These are phyloP conservation scores for Alopecurus myosuroides DNA, from an alignment of 176 grass and related monocot species.

Conservation along the genomic window DNA sequence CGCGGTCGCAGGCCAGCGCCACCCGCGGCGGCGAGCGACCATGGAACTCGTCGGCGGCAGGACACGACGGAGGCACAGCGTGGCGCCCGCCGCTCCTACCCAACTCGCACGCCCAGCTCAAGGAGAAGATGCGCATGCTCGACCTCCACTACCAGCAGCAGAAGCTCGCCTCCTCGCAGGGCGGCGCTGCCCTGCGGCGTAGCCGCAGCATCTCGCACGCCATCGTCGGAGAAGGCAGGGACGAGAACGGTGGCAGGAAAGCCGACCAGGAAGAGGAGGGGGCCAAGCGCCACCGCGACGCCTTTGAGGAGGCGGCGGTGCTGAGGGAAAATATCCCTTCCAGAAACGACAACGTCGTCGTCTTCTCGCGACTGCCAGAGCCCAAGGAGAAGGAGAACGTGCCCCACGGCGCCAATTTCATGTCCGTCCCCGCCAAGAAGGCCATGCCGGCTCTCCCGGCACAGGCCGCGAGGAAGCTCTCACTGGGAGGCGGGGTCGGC, in stretches of 20 bases:
- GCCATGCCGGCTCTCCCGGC: not conserved
- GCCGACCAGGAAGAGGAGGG: not conserved
- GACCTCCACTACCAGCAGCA: conserved; percentile 69
- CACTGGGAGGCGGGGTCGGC: conserved; percentile 50
- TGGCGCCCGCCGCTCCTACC: not conserved
- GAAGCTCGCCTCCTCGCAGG: conserved; percentile 38
- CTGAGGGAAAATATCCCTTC: conserved; percentile 46
- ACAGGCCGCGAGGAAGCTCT: conserved; percentile 55
- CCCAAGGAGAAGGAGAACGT: conserved; percentile 52
- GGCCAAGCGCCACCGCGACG: not conserved
- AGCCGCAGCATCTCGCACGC: conserved; percentile 25
- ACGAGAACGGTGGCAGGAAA: conserved; percentile 19
- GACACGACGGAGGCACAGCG: not conserved
- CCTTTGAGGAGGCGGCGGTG: conserved; percentile 13
- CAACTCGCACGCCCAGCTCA: conserved; percentile 66
- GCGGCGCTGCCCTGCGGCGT: not conserved
- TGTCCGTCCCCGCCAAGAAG: conserved; percentile 70
- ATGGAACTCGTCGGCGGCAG: conserved; percentile 14
- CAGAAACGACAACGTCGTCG: conserved; percentile 25
- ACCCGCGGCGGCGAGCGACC: conserved; percentile 12
- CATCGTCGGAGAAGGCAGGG: conserved; percentile 17
- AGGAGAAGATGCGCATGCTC: conserved; percentile 75
- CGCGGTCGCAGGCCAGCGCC: conserved; percentile 43
- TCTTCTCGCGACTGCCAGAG: conserved; percentile 31
- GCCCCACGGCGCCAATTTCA: not conserved